Base-by-base conservation (phyloP, 129 eudicot genomes). In the Flaveria brownii region DNA sequence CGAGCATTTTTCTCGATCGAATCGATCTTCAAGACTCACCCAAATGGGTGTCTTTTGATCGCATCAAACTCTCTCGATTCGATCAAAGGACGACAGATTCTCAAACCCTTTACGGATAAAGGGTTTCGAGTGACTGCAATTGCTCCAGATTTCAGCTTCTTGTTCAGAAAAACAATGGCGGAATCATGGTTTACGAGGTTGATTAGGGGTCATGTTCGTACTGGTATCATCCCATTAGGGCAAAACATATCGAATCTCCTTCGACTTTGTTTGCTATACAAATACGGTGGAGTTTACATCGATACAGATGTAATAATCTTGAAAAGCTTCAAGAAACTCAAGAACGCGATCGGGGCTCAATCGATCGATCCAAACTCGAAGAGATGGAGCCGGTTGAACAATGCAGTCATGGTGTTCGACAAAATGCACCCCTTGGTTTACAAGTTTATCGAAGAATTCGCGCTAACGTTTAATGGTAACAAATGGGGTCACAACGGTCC, bases 401-500 rank as follows among this genome's bases (percentile, higher is more conserved):
- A 91, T 84, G 98, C 97, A 14, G 95, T 94, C 39, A 81, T 94
- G 98, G 76, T 91, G 0, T 94, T 94, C 49, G 97, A 94, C 68
- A 85, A 91, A 73, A 88, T 86, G 70, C 98, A 94, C 81, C 98
- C 96, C 0, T 77, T 94, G 41, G 69, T 94, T 46, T 85, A 78
- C 87, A 89, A 88, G 80, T 91, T 94, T 77, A 94, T 94, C 41
- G 85, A 94, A 68, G 98, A 94, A 77, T 94, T 91, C 81, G 90
- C 97, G 11, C 78, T 87, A 4, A 94, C 98, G 36, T 94, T 94
- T 56, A 86, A 94, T 67, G 98, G 98, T 14, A 91, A 87, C 62
- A 94, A 94, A 82, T 94, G 98, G 98, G 98, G 98, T 57, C 96
- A 91, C 67, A 94, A 94, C 78, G 98, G 98, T 22, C 98, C 98